Base-by-base conservation (phyloP, 1,139 yeast species). In the Yamadazyma atlantica region DNA sequence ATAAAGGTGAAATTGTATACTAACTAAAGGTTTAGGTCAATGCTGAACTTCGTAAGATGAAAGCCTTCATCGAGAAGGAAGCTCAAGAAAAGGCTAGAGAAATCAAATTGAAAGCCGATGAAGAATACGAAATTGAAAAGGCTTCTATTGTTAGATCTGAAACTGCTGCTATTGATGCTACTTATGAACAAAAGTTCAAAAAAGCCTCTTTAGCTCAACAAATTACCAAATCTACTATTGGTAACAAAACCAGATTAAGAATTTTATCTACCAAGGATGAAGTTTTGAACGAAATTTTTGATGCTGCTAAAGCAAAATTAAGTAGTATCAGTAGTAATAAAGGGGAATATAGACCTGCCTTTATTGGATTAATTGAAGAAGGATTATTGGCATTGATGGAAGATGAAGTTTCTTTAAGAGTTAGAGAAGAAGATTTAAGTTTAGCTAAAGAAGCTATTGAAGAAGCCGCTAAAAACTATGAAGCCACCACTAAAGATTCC, bases 21-120 rank as follows among this genome's bases (percentile, higher is more conserved):
- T 19, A 29, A 29, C 24, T n/a, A 15, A 15, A 7, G 7, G 7
- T 16, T 19, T 60, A 89, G 92, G 97, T 89, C 54, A 89, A 85
- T 59, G 87, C 89, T 53, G 98, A 92, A 73, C 88, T 92, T 66
- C 82, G 84, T 66, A 92, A 92, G 75, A 92, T 94, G 97, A 96
- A 92, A 63, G 92, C 95, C 62, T 94, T 92, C 82, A 94, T 94
- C 75, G 87, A 85, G 71, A 90, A 90, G 78, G 99, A 94, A 72
- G 98, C 98, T 27, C 95, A 90, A 57, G 99, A 94, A 66, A 94
- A 94, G 73, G 97, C 98, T 48, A 87, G 86, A 66, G 99, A 94
- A 66, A 89, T 94, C 58, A 83, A 77, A 62, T 75, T 92, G 58
- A 94, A 92, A 74, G 96, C 97, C 30, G 96, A 94, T 61, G 98